Evolutionary conservation across 1,284 basidiomycete genomes (phyloP), one percentile per base, ranked within the genome.

Genomic region (Cutaneotrichosporon dermatis): DNA sequence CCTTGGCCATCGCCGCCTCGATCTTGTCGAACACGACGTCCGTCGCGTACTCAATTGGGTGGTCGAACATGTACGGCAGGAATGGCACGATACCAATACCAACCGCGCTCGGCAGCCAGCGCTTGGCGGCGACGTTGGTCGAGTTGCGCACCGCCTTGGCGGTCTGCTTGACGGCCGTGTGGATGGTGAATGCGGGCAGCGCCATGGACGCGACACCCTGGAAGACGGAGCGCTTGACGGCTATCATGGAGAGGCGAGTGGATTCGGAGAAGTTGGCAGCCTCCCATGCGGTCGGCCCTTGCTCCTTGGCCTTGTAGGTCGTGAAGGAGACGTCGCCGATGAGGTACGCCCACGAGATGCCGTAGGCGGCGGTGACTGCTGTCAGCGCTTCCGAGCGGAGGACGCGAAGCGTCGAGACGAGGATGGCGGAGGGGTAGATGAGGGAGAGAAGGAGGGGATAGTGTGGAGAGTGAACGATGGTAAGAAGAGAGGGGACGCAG

Each of bases 251-350:
- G 39, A 92, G 76, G 42, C 90, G 83, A 35, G 86, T 86, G 3
- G 85, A 82, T 74, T 92, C 89, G 12, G 88, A 86, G 70, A 90
- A 87, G 77, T 88, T 83, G 44, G 83, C 84, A 7, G 87, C 87
- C 78, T 92, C 88, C 40, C 86, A 73, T 1, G 87, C 80, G 13
- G 85, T 82, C 3, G 90, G 90, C 1, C 90, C 89, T 50, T 82
- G 82, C 61, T 85, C 80, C 65, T 87, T 83, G 2, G 89, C 86
- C 74, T 93, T 93, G 80, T 92, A 96, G 4, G 90, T 86, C 71
- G 94, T 92, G 76, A 92, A 95, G n/a, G 84, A 82, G 43, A 95
- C 91, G 71, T 96, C 93, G 52, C 89, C 90, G 68, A 73, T 73
- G 37, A 81, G 72, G 68, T 83, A 92, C 40, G 89, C 75, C 91